Evolutionary conservation across 306 rosid genomes (phyloP), one percentile per base, ranked within the genome.

Genomic region (Fragaria vesca): DNA sequence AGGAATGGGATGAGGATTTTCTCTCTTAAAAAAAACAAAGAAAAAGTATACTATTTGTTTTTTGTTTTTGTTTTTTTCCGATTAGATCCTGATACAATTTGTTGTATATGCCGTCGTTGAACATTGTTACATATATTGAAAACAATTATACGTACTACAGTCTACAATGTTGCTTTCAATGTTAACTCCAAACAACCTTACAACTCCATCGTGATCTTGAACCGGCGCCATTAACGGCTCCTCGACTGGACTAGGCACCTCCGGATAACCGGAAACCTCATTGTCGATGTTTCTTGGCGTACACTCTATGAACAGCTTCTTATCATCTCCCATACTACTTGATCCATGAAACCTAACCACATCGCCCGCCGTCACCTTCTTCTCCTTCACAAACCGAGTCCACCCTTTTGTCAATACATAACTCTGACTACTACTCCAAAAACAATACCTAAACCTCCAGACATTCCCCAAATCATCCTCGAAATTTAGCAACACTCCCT

Each of bases 341-440:
- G 82, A 86, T 36, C 89, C 66, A 20, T 69, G 62, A 75, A 86
- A 83, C 61, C 85, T 51, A 5, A 86, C 81, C 12, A 72, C 78
- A 54, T 82, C 89, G 1, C 89, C 89, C 0, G 86, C 82, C 42
- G 62, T 72, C 57, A 80, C 57, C 61, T n/a, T 80, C 83, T 86
- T 86, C 74, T 86, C 89, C 82, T 80, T 86, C 28, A 86, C 89
- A 74, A 82, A 86, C 30, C 84, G 80, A 63, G 76, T 80, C 86
- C 89, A 86, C 4, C 89, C 89, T 66, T 77, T 86, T 3, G 85
- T 86, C 72, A 86, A 69, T 69, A 86, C 89, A 40, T 82, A 83
- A 69, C 86, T 86, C 48, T 83, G 86, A 36, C 89, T 86, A 26
- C 89, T 86, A 8, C 83, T 74, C 89, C 89, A 86, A 65, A 79